A percentile compares a stretch with the other conserved stretches of the same genome.
These are phyloP conservation scores for Phytophthora pseudosyringae DNA, from an alignment of 352 stramenopile genomes.

Conservation along the genomic window DNA sequence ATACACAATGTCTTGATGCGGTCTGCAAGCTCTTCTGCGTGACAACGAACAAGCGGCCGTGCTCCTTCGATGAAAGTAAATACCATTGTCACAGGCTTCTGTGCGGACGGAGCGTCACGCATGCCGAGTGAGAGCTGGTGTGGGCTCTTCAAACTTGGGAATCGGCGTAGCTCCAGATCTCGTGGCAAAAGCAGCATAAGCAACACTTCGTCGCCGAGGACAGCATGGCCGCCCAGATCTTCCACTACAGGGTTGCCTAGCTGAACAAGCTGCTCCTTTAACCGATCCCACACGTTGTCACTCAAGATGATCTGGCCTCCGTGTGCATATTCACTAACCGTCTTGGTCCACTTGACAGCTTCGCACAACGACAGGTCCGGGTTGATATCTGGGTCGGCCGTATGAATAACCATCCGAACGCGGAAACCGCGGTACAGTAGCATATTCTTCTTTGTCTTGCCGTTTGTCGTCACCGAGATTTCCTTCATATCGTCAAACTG, in stretches of 20 bases:
- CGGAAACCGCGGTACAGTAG: constrained; percentile 85
- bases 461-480: constrained; percentile 56
- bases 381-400: constrained; percentile 56
- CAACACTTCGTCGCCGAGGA: constrained; percentile 77
- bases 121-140: constrained; percentile 79
- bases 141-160: constrained; percentile 75
- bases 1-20: constrained; percentile 87
- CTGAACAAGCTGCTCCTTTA: constrained; percentile 89
- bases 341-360: constrained; percentile 87
- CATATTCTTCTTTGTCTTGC: constrained; percentile 78
- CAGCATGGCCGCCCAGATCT: constrained; percentile 78
- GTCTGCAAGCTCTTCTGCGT: constrained; percentile 84
- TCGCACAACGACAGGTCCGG: constrained; percentile 71
- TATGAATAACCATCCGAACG: constrained; percentile 89
- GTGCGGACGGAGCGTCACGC: constrained; percentile 80
- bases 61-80: constrained; percentile 91
- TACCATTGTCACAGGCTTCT: constrained; percentile 87
- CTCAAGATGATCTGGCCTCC: constrained; percentile 87
- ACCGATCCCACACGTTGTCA: constrained; percentile 84
- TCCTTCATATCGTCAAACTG: constrained; percentile 87
- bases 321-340: constrained; percentile 82
- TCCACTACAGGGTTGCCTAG: constrained; percentile 89
- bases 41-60: constrained; percentile 77
- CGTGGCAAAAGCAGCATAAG: constrained; percentile 84
- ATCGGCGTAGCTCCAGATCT: constrained; percentile 77